Base-by-base conservation (phyloP, 495 filamentous ascomycete species). In the Penicillium egyptiacum region DNA sequence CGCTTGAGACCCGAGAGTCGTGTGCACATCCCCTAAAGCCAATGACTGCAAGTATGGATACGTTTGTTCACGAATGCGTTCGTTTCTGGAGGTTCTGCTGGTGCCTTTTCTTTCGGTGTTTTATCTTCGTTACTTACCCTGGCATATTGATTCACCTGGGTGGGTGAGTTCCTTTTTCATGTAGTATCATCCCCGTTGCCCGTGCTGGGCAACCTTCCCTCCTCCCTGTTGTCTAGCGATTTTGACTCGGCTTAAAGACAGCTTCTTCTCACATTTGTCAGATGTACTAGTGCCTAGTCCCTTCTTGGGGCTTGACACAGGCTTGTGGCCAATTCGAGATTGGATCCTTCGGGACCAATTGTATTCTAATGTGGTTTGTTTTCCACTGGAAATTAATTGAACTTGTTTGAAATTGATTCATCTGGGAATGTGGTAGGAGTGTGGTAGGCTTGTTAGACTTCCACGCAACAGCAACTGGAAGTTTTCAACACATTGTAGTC, bases 171-270 rank as follows among this genome's bases (percentile, higher is more conserved):
- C 50, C 40, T 55, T 63, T 42, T 65, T 39, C 22, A 44, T 73
- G 70, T 75, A 75, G 69, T 67, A 72, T 66, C 67, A 68, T 61
- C 54, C 55, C 57, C 46, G 22, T 55, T 64, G 53, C 56, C 58
- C 41, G 22, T 59, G 60, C 53, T 44, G 25, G 52, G 46, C 56
- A 52, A 44, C 53, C 31, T 60, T 58, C 30, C 51, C 61, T 60
- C 53, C 33, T 46, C 33, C 25, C 51, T 61, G 53, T 65, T 63
- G 65, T 59, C 62, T 71, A 74, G 71, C 69, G 66, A 69, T 63
- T 65, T 62, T 45, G 61, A 51, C 47, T 35, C 57, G 26, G 17
- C 42, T 46, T 28, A 28, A 33, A 39, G 33, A 37, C 45, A 49
- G 19, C 26, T 23, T 28, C 30, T 14, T 10, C 20, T 45, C 39